Conservation (phyloP, 2,329 filamentous ascomycete species). For the Exophiala spinifera region DNA sequence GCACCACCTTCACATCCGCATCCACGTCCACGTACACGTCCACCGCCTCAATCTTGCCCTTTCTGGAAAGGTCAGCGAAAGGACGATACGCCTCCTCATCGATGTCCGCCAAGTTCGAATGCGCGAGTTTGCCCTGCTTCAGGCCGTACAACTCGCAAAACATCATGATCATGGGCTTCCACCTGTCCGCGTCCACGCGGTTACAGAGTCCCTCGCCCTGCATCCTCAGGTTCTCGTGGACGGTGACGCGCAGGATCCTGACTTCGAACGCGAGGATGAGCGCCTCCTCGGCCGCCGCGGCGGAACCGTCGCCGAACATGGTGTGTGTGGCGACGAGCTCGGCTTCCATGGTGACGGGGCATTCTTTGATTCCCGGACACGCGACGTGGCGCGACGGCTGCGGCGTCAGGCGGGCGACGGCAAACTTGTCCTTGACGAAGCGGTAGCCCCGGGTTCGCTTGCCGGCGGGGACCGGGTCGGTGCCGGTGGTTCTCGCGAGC, state of each 20-base stretch:
- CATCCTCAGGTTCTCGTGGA: slow-evolving; percentile 36
- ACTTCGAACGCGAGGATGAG: slow-evolving; percentile 37
- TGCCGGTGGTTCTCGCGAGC: slow-evolving; percentile 41
- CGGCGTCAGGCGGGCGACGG: slow-evolving; percentile 33
- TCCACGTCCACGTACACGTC: not conserved
- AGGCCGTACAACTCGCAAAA: slow-evolving; percentile 47
- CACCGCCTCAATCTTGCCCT: no score
- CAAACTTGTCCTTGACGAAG: slow-evolving; percentile 43
- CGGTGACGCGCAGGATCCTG: slow-evolving; percentile 37
- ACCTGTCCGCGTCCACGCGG: slow-evolving; percentile 43
- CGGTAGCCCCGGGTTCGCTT: slow-evolving; percentile 33
- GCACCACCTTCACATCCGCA: no score
- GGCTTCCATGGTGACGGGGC: slow-evolving; percentile 45
- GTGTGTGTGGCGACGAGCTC: slow-evolving; percentile 35
- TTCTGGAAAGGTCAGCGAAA: not conserved
- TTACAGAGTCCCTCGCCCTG: slow-evolving; percentile 39
- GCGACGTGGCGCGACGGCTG: slow-evolving; percentile 36
- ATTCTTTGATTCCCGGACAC: slow-evolving; percentile 39
- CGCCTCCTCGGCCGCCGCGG: no score
- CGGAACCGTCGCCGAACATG: slow-evolving; percentile 34
- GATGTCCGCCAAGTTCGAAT: slow-evolving; percentile 18
- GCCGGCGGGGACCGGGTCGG: slow-evolving; percentile 28
- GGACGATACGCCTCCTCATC: slow-evolving; percentile 21
- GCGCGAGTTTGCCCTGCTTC: slow-evolving; percentile 16
- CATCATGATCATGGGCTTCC: slow-evolving; percentile 46